phyloP scores from a whole-genome alignment of 208 protist genomes.

The Zelonia costaricensis region DNA sequence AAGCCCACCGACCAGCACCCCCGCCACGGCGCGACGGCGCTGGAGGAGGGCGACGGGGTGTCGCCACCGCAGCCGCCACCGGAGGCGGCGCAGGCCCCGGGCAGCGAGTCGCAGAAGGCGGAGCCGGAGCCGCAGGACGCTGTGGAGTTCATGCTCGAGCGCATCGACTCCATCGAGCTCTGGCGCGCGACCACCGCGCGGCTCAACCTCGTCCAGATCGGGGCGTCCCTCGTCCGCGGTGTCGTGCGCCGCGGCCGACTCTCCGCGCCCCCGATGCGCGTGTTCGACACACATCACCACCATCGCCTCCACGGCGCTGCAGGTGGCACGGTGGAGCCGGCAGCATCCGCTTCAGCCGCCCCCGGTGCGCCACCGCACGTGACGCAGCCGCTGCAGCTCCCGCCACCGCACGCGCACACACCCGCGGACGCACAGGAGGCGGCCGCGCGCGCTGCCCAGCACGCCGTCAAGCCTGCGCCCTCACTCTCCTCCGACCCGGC shows the following conservation, averaged over 20 bases:
- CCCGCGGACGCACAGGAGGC: background rate
- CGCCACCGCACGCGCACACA: too few relatives aligned
- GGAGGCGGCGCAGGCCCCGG: too few relatives aligned
- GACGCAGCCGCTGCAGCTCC: too few relatives aligned
- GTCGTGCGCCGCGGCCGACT: conserved; percentile 21
- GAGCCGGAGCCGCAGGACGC: conserved; percentile 12
- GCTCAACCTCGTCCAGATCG: conserved; percentile 40
- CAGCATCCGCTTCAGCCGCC: too few relatives aligned
- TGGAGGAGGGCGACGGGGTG: background rate
- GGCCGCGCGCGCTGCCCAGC: background rate
- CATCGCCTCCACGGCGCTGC: background rate
- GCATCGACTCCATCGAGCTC: conserved; percentile 20
- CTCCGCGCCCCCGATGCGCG: background rate
- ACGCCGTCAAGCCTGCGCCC: background rate
- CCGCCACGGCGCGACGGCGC: too few relatives aligned
- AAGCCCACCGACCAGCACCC: too few relatives aligned
- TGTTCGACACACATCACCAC: conserved; percentile 2
- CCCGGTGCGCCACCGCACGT: too few relatives aligned
- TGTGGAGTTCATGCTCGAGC: background rate
- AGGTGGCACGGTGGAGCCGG: too few relatives aligned
- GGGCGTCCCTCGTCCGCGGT: conserved; percentile 29
- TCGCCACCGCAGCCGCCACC: too few relatives aligned
- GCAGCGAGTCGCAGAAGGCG: too few relatives aligned
- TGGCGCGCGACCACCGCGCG: conserved; percentile 9
- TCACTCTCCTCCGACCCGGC: background rate